phyloP scores from a whole-genome alignment of 805 yeast species.

The Kodamaea leandrae region DNA sequence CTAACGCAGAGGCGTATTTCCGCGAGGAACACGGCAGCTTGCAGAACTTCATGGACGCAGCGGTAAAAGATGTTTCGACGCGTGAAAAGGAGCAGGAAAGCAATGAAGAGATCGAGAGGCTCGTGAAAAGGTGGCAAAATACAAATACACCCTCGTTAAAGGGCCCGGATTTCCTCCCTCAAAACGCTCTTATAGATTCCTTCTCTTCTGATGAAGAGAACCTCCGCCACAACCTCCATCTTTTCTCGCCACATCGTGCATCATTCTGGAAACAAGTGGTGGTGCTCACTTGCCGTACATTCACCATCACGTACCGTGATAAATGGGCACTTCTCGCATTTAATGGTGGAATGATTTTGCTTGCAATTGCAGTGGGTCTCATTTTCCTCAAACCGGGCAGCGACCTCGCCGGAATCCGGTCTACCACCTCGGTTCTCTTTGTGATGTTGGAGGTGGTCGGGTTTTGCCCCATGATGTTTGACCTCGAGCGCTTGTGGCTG shows the following conservation, averaged over 20 bases:
- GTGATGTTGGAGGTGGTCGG: slow-evolving; percentile 40
- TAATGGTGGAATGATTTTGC: slow-evolving; percentile 39
- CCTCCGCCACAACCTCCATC: background rate
- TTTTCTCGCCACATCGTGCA: slow-evolving; percentile 1
- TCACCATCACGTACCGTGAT: slow-evolving; percentile 35
- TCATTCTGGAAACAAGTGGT: slow-evolving; percentile 20
- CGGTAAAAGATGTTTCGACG: slow-evolving; percentile 15
- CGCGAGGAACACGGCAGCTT: slow-evolving; percentile 2
- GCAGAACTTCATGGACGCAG: slow-evolving; percentile 13
- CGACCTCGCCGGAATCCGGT: slow-evolving; percentile 61
- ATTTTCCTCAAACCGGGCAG: slow-evolving; percentile 64
- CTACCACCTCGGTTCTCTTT: slow-evolving; percentile 42
- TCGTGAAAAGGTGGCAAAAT: slow-evolving; percentile 13
- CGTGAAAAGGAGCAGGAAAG: slow-evolving; percentile 10
- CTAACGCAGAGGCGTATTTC: slow-evolving; percentile 12
- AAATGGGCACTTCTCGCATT: slow-evolving; percentile 31
- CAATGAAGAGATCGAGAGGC: slow-evolving; percentile 9
- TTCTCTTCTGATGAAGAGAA: background rate
- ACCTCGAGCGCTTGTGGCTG: slow-evolving; percentile 38
- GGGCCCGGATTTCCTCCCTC: too few relatives aligned
- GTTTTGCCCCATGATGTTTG: slow-evolving; percentile 39
- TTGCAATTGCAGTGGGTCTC: slow-evolving; percentile 74
- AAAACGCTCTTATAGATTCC: background rate
- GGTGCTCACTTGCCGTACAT: slow-evolving; percentile 36
- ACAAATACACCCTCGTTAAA: too few relatives aligned